phyloP scores from a whole-genome alignment of 169 alveolate species.

The Theileria sp. region DNA sequence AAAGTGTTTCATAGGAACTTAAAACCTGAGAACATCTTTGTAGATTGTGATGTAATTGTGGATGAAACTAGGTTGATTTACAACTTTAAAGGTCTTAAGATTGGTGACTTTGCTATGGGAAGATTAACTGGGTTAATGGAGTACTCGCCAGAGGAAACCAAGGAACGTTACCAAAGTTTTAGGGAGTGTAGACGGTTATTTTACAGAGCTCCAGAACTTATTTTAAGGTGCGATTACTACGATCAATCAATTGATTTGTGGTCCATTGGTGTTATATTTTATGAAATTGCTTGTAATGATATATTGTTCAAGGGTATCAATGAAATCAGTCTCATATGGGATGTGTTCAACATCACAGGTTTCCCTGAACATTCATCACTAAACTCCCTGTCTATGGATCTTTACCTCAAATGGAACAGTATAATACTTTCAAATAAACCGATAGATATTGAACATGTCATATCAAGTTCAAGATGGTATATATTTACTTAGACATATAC shows the following conservation, averaged over 20 bases:
- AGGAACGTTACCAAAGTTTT: constrained; percentile 18
- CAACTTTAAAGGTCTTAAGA: constrained; percentile 13
- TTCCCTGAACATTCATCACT: constrained; percentile 5
- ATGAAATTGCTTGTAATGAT: constrained; percentile 70
- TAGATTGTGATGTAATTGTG: constrained; percentile 52
- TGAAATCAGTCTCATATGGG: constrained; percentile 21
- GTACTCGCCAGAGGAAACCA: constrained; percentile 45
- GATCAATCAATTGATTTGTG: constrained; percentile 89
- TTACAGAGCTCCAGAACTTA: constrained; percentile 91
- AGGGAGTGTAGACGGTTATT: constrained; percentile 48
- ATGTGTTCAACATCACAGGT: background rate
- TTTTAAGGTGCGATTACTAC: constrained; percentile 81
- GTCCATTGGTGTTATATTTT: constrained; percentile 90
- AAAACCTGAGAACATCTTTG: constrained; percentile 76
- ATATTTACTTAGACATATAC: background rate
- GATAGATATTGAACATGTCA: constrained; percentile 14
- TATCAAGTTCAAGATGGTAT: background rate
- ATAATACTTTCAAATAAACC: background rate
- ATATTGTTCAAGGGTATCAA: constrained; percentile 6
- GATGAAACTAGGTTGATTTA: background rate
- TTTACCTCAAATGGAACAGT: background rate
- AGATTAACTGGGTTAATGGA: constrained; percentile 4
- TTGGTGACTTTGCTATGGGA: constrained; percentile 41
- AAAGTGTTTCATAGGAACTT: constrained; percentile 72
- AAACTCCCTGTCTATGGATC: background rate